phyloP scores from a whole-genome alignment of 2,329 filamentous ascomycete genomes.

The Beauveria asiatica region DNA sequence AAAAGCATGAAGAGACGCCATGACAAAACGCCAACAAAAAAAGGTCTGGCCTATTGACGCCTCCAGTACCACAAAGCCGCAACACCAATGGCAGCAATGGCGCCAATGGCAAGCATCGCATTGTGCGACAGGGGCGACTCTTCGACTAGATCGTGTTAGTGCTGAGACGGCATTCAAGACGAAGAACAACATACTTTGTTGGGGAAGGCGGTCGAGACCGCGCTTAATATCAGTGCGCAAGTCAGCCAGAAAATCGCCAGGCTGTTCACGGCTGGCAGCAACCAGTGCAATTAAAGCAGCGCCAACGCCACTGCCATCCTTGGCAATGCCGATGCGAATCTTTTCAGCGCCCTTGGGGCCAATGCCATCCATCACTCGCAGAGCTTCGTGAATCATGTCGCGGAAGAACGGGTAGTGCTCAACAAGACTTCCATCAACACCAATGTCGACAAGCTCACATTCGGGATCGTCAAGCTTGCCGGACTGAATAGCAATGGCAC shows the following conservation, averaged over 20 bases:
- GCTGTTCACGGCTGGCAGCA: conserved; percentile 59
- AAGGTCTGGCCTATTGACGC: conserved; percentile 15
- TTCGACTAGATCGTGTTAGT: conserved; percentile 17
- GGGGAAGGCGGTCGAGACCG: conserved; percentile 25
- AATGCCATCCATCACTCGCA: conserved; percentile 68
- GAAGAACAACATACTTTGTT: conserved; percentile 20
- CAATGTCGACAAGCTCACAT: conserved; percentile 74
- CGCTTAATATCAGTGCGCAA: conserved; percentile 32
- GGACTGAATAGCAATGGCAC: conserved; percentile 72
- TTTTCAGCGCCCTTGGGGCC: conserved; percentile 71
- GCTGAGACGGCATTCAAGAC: neutral
- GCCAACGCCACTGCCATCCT: conserved; percentile 79
- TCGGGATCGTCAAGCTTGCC: conserved; percentile 56
- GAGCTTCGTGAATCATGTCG: conserved; percentile 75
- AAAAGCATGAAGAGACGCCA: conserved; percentile 3
- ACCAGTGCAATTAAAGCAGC: conserved; percentile 91
- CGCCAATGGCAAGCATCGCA: conserved; percentile 24
- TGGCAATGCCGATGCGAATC: conserved; percentile 90
- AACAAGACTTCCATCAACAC: conserved; percentile 88
- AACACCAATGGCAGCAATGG: conserved; percentile 29
- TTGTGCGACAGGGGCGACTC: conserved; percentile 24
- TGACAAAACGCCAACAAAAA: conserved; percentile 7
- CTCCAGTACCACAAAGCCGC: conserved; percentile 30
- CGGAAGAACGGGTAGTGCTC: conserved; percentile 95
- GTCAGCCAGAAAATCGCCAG: conserved; percentile 33